These are phyloP conservation scores for Arthrinium phaeospermum DNA, from an alignment of 2,329 filamentous ascomycete genomes.

Conservation along the genomic window DNA sequence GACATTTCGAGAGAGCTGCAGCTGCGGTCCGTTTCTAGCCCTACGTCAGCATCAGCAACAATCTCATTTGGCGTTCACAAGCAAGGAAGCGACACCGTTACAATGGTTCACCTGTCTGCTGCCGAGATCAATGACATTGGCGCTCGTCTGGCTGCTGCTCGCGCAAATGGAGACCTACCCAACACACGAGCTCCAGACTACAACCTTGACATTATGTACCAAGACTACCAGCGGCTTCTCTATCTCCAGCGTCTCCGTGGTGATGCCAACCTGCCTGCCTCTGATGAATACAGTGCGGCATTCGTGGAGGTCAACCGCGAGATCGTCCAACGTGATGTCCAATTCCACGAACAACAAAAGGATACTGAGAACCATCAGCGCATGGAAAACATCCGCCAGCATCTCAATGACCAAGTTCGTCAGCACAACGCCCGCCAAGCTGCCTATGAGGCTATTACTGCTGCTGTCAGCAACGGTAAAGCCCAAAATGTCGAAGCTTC, in stretches of 20 bases:
- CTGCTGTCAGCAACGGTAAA: constrained; percentile 43
- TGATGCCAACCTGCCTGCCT: constrained; percentile 22
- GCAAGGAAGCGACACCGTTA: constrained; percentile 4
- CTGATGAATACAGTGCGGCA: constrained; percentile 32
- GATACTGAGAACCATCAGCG: constrained; percentile 31
- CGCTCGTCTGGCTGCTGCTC: constrained; percentile 36
- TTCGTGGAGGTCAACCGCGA: constrained; percentile 40
- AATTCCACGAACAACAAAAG: constrained; percentile 30
- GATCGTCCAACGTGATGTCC: constrained; percentile 44
- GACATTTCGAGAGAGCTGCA: neutral
- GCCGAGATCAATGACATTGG: constrained; percentile 20
- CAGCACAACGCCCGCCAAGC: constrained; percentile 36
- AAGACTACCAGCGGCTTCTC: constrained; percentile 41
- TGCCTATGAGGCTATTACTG: constrained; percentile 44
- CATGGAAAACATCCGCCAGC: constrained; percentile 32
- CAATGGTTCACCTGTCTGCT: neutral
- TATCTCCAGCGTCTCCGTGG: constrained; percentile 37
- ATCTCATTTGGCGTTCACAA: neutral
- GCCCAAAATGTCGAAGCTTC: constrained; percentile 24
- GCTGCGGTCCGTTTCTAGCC: neutral
- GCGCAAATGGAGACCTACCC: too few species aligned
- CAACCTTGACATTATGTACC: constrained; percentile 34
- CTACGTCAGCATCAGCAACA: neutral
- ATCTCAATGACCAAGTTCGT: constrained; percentile 33
- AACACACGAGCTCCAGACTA: constrained; percentile 33